phyloP scores from a whole-genome alignment of 768 basidiomycete species.

The Agrocybe chaxingu region DNA sequence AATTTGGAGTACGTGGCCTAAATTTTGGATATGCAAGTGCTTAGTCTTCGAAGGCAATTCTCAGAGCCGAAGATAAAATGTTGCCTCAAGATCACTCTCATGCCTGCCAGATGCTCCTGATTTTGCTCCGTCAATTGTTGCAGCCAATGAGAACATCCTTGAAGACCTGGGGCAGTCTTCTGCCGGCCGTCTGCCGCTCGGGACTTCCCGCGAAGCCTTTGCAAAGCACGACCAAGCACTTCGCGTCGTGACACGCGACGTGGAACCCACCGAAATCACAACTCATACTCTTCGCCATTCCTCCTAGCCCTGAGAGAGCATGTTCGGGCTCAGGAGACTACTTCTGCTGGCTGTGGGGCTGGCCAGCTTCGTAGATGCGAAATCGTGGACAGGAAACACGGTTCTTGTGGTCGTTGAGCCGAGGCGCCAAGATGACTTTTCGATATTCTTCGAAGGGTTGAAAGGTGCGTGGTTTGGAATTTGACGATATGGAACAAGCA shows the following conservation, averaged over 20 bases:
- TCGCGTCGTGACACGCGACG: constrained; percentile 23
- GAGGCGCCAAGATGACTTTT: constrained; percentile 66
- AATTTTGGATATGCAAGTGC: too few species aligned
- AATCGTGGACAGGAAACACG: constrained; percentile 77
- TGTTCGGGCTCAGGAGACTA: constrained; percentile 36
- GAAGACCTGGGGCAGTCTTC: too few species aligned
- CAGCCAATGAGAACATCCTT: too few species aligned
- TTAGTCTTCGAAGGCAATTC: too few species aligned
- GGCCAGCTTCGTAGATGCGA: constrained; percentile 40
- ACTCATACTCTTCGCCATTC: constrained; percentile 8
- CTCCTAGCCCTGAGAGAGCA: constrained; percentile 16
- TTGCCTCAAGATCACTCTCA: too few species aligned
- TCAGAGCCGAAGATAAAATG: too few species aligned
- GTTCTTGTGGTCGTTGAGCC: constrained; percentile 86
- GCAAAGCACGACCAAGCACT: constrained; percentile 21
- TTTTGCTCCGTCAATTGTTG: too few species aligned
- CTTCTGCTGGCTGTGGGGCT: constrained; percentile 30
- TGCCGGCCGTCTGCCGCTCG: constrained; percentile 1
- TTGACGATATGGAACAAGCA: not conserved
- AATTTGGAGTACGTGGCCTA: too few species aligned
- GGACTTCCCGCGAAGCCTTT: constrained; percentile 8
- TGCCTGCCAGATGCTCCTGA: too few species aligned
- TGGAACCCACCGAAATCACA: constrained; percentile 19
- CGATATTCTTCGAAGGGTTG: constrained; percentile 78
- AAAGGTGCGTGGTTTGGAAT: constrained; percentile 45